phyloP scores from a whole-genome alignment of 495 filamentous ascomycete species.

The Aspergillus carlsbadensis region DNA sequence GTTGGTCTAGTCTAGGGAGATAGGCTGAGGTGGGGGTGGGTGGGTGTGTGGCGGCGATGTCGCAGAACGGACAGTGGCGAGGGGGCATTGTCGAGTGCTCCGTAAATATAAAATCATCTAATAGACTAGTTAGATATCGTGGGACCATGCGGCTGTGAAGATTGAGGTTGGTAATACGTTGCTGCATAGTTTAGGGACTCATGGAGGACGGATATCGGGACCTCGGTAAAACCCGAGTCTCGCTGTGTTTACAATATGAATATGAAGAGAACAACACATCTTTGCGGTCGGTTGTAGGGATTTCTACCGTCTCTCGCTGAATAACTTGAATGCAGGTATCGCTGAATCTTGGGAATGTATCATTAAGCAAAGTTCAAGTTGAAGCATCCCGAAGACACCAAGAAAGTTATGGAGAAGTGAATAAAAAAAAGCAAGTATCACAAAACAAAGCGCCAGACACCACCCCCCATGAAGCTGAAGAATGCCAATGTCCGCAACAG shows the following conservation, averaged over 20 bases:
- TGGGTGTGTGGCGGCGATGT: slow-evolving; percentile 43
- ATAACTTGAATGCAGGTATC: slow-evolving; percentile 2
- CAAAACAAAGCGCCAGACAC: slow-evolving; percentile 39
- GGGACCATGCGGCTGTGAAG: not conserved
- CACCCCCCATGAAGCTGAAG: slow-evolving; percentile 25
- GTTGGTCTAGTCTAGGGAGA: slow-evolving; percentile 21
- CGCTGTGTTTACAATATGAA: not conserved
- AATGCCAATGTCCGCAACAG: slow-evolving; percentile 43
- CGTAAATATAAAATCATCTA: not conserved
- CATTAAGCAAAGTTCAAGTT: slow-evolving; percentile 27
- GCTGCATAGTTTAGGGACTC: not conserved
- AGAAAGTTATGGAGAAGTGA: slow-evolving; percentile 25
- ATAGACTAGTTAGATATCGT: not conserved
- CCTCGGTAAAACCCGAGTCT: not conserved
- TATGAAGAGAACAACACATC: too few relatives aligned
- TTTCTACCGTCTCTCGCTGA: not conserved
- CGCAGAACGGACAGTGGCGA: slow-evolving; percentile 36
- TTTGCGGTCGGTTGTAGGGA: slow-evolving; percentile 4
- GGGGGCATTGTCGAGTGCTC: not conserved
- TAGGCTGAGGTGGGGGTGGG: slow-evolving; percentile 35
- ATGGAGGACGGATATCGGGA: not conserved
- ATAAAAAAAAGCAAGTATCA: slow-evolving; percentile 18
- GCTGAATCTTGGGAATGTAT: slow-evolving; percentile 30
- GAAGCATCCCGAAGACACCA: slow-evolving; percentile 31
- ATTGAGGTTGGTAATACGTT: not conserved